Evolutionary conservation across 1,139 yeast genomes (phyloP), one percentile per base, ranked within the genome.

Genomic region (Debaryomyces fabryi): DNA sequence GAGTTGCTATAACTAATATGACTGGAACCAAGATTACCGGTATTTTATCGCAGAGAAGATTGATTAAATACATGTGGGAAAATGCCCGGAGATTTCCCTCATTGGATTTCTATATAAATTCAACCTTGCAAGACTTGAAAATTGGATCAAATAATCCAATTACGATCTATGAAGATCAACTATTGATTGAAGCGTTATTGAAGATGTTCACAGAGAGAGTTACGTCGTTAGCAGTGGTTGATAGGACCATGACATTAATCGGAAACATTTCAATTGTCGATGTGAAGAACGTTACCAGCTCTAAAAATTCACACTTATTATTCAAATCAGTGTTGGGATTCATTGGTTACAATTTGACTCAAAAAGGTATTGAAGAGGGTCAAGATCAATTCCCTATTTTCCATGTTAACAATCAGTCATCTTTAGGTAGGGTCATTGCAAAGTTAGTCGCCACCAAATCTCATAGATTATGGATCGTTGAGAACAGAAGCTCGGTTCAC

Each of bases 321-420:
- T 86, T 86, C 61, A 85, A 88, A 63, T 79, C 95, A 7, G 95
- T 96, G 65, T 78, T 90, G 61, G 93, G 88, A 66, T 93, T 92
- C 63, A 83, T 93, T 51, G 84, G 96, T 32, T 88, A 90, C 55
- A 91, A 92, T 55, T 78, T 93, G 54, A 86, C 88, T 58, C 86
- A 86, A 53, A 85, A 96, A 61, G 99, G 98, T 13, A 78, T 93
- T 30, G 96, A 86, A 62, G 93, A 91, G 63, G 97, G 97, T 47
- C 91, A 92, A 68, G 99, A 93, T 71, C 92, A 95, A 42, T 92
- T 86, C 76, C 99, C 99, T 13, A 92, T 93, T 43, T 93, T 93
- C 79, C 96, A 92, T 66, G 97, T 92, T 29, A 86, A 88, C 55
- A 81, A 83, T 52, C 79, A 80, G 42, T 83, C 95, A 12, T 85